Conservation (phyloP, 805 yeast species). For the Kurtzmaniella fragi region DNA sequence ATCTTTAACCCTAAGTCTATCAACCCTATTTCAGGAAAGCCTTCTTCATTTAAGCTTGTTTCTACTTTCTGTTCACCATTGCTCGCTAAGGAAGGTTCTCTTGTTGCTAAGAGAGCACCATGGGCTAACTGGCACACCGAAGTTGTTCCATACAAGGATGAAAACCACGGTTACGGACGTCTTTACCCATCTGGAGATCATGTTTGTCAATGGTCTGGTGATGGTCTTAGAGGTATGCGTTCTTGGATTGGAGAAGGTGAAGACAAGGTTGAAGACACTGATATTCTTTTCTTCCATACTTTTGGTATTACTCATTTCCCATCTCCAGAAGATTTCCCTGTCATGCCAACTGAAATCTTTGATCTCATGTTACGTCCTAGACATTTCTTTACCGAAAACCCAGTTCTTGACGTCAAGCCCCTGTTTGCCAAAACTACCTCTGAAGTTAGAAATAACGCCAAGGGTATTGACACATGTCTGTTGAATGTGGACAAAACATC, state of each 20-base stretch:
- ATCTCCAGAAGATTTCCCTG: slow-evolving; percentile 85
- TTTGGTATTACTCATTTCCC: slow-evolving; percentile 86
- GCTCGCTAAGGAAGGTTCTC: slow-evolving; percentile 67
- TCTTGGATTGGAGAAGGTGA: slow-evolving; percentile 63
- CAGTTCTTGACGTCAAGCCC: slow-evolving; percentile 71
- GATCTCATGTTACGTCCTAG: slow-evolving; percentile 72
- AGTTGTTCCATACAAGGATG: slow-evolving; percentile 68
- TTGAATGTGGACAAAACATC: slow-evolving; percentile 36
- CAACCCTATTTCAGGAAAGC: slow-evolving; percentile 69
- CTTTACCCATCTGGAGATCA: slow-evolving; percentile 78
- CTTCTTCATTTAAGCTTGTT: slow-evolving; percentile 71
- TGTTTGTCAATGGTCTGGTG: slow-evolving; percentile 72
- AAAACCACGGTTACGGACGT: slow-evolving; percentile 46
- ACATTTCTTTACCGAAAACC: slow-evolving; percentile 73
- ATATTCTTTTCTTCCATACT: slow-evolving; percentile 72
- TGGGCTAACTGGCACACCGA: slow-evolving; percentile 68
- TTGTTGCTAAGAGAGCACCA: slow-evolving; percentile 76
- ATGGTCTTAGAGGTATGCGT: slow-evolving; percentile 60
- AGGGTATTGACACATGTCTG: slow-evolving; percentile 30
- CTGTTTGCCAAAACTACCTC: slow-evolving; percentile 41
- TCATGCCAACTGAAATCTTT: slow-evolving; percentile 84
- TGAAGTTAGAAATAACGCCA: slow-evolving; percentile 32
- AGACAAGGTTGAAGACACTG: slow-evolving; percentile 59
- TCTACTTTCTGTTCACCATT: slow-evolving; percentile 71
- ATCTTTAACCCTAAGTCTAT: slow-evolving; percentile 64